Conservation (phyloP, 345 rosid genomes). For the Gossypium turneri region DNA sequence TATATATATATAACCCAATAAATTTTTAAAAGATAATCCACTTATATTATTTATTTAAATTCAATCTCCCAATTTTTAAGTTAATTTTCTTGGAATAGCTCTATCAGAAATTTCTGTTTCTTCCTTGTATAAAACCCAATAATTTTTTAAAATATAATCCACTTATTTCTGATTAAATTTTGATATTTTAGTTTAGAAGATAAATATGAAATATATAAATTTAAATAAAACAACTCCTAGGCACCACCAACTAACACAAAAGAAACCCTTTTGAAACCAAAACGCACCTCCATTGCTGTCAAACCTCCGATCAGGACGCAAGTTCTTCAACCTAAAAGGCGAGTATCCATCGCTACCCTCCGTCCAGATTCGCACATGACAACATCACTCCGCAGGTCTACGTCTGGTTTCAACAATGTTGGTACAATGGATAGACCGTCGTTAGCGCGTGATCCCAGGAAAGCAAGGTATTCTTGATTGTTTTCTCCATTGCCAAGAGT, state of each 20-base stretch:
- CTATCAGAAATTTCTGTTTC: no score
- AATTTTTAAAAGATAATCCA: no score
- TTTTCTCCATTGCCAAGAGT: conserved; percentile 67
- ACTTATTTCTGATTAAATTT: no score
- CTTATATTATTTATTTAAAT: no score
- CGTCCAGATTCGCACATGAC: conserved; percentile 50
- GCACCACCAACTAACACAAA: conserved; percentile 32
- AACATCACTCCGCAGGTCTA: conserved; percentile 49
- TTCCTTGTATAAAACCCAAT: no score
- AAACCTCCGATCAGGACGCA: conserved; percentile 45
- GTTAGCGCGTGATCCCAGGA: conserved; percentile 42
- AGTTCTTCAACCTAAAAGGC: conserved; percentile 51
- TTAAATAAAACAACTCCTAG: conserved; percentile 26
- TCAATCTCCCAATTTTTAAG: no score
- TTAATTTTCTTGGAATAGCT: no score
- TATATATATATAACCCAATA: no score
- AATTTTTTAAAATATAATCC: no score
- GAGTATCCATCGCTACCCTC: conserved; percentile 70
- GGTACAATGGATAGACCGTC: conserved; percentile 33
- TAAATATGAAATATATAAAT: no score
- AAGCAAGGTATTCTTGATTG: conserved; percentile 64
- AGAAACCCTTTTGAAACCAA: conserved; percentile 45
- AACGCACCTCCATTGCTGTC: conserved; percentile 65
- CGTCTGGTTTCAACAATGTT: conserved; percentile 24
- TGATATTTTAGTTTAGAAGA: no score